These are phyloP conservation scores for Fusarium continuum DNA, from an alignment of 2,329 filamentous ascomycete genomes.

Conservation along the genomic window DNA sequence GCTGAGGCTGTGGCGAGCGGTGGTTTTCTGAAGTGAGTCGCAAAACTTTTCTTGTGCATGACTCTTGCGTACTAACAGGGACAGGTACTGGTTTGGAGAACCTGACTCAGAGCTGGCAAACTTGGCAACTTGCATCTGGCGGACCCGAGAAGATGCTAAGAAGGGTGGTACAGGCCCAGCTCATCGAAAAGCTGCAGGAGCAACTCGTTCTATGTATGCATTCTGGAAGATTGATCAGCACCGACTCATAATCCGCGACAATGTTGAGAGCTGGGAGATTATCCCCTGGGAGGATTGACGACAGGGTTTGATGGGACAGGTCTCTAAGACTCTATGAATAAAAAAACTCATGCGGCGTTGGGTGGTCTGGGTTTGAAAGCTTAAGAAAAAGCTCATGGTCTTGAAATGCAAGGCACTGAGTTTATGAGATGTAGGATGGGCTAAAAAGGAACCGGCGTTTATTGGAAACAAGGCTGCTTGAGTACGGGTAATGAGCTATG, in stretches of 20 bases:
- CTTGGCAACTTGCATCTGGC: slow-evolving; percentile 81
- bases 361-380: not conserved
- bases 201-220: slow-evolving; percentile 68
- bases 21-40: slow-evolving; percentile 77
- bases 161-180: slow-evolving; percentile 68
- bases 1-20: slow-evolving; percentile 81
- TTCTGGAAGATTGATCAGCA: slow-evolving; percentile 77
- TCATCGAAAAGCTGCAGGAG: slow-evolving; percentile 72
- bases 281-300: slow-evolving; percentile 60
- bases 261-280: slow-evolving; percentile 70
- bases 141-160: slow-evolving; percentile 66
- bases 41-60: not conserved
- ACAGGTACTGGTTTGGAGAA: slow-evolving; percentile 85
- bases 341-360: not conserved
- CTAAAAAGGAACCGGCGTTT: slow-evolving; percentile 21
- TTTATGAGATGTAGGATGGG: not conserved
- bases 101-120: slow-evolving; percentile 77
- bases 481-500: slow-evolving; percentile 1
- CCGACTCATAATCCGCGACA: slow-evolving; percentile 73
- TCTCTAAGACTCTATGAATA: not conserved
- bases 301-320: not conserved
- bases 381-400: not conserved
- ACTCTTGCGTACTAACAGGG: slow-evolving; percentile 27
- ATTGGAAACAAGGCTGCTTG: not conserved
- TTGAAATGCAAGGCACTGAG: not conserved